A percentile compares a stretch with the other conserved stretches of the same genome.
These are phyloP conservation scores for Pseudozyma flocculosa DNA, from an alignment of 1,284 basidiomycete genomes.

Conservation along the genomic window DNA sequence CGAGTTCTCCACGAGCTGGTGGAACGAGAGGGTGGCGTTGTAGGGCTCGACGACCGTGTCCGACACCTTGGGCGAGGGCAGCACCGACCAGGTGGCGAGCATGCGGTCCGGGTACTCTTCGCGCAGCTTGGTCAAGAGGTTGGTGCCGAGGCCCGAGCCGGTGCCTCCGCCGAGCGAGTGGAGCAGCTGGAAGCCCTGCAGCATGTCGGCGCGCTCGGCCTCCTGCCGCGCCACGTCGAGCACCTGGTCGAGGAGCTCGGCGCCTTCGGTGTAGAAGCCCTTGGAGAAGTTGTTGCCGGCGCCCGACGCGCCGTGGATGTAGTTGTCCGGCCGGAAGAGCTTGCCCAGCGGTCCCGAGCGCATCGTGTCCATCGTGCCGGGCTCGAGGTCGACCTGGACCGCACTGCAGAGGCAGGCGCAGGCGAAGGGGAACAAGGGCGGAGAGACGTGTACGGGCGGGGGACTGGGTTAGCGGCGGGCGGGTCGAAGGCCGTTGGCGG, in stretches of 20 bases:
- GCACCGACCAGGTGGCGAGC: slow-evolving; percentile 86
- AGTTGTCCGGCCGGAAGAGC: slow-evolving; percentile 87
- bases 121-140: slow-evolving; percentile 57
- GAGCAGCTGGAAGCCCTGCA: slow-evolving; percentile 90
- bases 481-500: too few species aligned
- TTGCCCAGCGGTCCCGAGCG: slow-evolving; percentile 69
- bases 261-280: slow-evolving; percentile 65
- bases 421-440: background rate
- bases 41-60: slow-evolving; percentile 96
- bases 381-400: slow-evolving; percentile 83
- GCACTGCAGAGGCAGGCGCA: slow-evolving; percentile 63
- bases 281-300: slow-evolving; percentile 95
- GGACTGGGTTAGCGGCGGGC: too few species aligned
- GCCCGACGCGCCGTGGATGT: slow-evolving; percentile 63
- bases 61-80: slow-evolving; percentile 90
- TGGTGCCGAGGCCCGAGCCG: slow-evolving; percentile 50
- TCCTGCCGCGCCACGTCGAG: slow-evolving; percentile 63
- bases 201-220: slow-evolving; percentile 74
- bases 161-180: slow-evolving; percentile 92
- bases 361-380: slow-evolving; percentile 77
- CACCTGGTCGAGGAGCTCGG: slow-evolving; percentile 85
- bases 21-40: slow-evolving; percentile 83
- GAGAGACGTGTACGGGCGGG: too few species aligned
- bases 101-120: slow-evolving; percentile 68
- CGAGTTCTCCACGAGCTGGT: slow-evolving; percentile 84